Evolutionary conservation across 1,284 basidiomycete genomes (phyloP).

Genomic region (Dichomitus squalens): DNA sequence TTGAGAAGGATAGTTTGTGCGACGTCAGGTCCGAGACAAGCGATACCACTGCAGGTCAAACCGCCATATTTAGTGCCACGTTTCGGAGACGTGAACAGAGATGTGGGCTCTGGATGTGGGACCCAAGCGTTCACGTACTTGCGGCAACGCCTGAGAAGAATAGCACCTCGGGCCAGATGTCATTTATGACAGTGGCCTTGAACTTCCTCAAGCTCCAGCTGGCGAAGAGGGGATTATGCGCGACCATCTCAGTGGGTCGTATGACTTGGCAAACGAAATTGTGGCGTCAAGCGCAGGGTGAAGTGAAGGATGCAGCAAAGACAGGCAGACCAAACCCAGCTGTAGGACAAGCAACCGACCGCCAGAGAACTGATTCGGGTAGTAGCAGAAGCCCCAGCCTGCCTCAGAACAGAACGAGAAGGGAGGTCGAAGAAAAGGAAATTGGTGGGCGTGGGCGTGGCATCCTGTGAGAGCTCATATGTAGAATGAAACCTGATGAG

Average conservation of each 20-base stretch:
- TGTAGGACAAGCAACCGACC: background rate
- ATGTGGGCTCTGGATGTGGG: no score
- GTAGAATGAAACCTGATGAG: background rate
- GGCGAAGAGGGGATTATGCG: constrained; percentile 33
- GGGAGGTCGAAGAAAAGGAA: background rate
- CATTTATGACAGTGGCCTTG: constrained; percentile 62
- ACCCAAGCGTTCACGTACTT: constrained; percentile 44
- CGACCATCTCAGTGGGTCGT: constrained; percentile 26
- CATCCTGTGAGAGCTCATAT: constrained; percentile 1
- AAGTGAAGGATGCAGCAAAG: background rate
- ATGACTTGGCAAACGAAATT: background rate
- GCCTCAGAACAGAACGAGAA: constrained; percentile 1
- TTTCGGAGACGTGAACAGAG: background rate
- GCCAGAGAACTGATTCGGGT: background rate
- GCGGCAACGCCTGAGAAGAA: constrained; percentile 58
- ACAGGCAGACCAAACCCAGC: background rate
- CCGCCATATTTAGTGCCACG: constrained; percentile 1
- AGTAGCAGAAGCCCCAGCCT: background rate
- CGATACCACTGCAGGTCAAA: constrained; percentile 53
- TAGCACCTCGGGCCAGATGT: constrained; percentile 62
- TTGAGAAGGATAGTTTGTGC: constrained; percentile 45
- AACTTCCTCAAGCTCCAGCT: constrained; percentile 47
- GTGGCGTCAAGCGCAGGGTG: background rate
- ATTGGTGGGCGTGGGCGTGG: background rate
- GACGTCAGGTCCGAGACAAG: constrained; percentile 48